These are phyloP conservation scores for Paramecium biaurelia DNA, from an alignment of 73 alveolate genomes.

Conservation along the genomic window DNA sequence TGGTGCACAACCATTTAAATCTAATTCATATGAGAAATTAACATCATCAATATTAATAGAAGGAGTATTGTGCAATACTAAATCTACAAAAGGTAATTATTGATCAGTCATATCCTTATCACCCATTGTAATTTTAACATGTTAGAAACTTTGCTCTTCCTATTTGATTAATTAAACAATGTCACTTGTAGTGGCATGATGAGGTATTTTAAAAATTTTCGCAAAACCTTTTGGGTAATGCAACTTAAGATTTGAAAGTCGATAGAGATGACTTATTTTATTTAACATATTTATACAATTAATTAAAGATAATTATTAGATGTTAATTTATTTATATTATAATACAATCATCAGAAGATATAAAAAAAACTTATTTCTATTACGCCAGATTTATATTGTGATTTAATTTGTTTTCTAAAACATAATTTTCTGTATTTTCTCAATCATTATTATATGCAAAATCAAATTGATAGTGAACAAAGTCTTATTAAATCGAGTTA, in stretches of 20 bases:
- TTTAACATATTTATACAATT: background rate
- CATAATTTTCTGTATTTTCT: background rate
- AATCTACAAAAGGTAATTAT: slow-evolving; percentile 9
- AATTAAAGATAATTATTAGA: too few relatives aligned
- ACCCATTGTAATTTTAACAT: background rate
- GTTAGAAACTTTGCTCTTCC: background rate
- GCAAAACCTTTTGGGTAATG: slow-evolving; percentile 30
- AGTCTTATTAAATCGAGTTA: too few relatives aligned
- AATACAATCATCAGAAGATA: too few relatives aligned
- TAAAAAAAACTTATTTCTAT: background rate
- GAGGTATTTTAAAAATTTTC: background rate
- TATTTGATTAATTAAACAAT: background rate
- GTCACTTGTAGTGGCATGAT: background rate
- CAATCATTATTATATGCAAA: too few relatives aligned
- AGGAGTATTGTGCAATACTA: background rate
- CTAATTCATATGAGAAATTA: slow-evolving; percentile 16
- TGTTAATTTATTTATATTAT: too few relatives aligned
- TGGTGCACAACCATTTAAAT: background rate
- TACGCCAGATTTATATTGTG: background rate
- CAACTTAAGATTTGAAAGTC: slow-evolving; percentile 5
- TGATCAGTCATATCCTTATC: slow-evolving; percentile 6
- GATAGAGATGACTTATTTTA: background rate
- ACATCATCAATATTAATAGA: background rate
- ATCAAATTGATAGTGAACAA: too few relatives aligned
- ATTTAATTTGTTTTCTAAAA: background rate